Conservation (phyloP, 2,329 filamentous ascomycete genomes). For the Thelonectria rubi region DNA sequence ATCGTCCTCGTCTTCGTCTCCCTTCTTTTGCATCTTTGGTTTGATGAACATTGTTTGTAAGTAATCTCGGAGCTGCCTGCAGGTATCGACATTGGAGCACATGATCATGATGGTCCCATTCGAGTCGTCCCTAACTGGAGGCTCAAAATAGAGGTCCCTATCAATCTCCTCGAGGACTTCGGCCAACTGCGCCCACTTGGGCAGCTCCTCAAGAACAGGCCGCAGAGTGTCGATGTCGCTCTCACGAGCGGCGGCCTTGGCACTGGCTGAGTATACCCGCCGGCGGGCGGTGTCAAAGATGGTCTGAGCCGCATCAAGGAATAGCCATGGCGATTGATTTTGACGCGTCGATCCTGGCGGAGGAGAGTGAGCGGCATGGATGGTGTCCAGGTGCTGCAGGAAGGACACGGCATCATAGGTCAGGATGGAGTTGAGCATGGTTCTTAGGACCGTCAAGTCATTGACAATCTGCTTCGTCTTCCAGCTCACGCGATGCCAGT, state of each 20-base stretch:
- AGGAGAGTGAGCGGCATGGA: slow-evolving; percentile 89
- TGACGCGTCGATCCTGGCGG: slow-evolving; percentile 87
- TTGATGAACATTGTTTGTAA: slow-evolving; percentile 88
- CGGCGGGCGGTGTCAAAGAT: slow-evolving; percentile 91
- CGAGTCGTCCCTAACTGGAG: slow-evolving; percentile 78
- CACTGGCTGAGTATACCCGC: slow-evolving; percentile 81
- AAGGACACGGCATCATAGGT: slow-evolving; percentile 92
- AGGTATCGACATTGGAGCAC: slow-evolving; percentile 89
- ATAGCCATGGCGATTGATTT: slow-evolving; percentile 94
- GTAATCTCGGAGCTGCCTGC: slow-evolving; percentile 88
- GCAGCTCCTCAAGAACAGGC: slow-evolving; percentile 90
- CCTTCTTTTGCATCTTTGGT: slow-evolving; percentile 57
- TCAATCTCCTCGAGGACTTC: slow-evolving; percentile 95
- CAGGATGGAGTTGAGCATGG: slow-evolving; percentile 82
- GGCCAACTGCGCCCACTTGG: slow-evolving; percentile 91
- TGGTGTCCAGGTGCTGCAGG: slow-evolving; percentile 91
- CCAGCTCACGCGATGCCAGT: slow-evolving; percentile 97
- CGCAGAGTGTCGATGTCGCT: slow-evolving; percentile 69
- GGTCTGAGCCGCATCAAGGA: slow-evolving; percentile 91
- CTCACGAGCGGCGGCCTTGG: slow-evolving; percentile 60
- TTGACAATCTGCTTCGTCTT: slow-evolving; percentile 94
- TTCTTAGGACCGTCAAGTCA: slow-evolving; percentile 84
- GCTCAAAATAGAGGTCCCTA: slow-evolving; percentile 85
- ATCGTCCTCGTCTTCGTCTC: slow-evolving; percentile 57
- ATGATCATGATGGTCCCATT: slow-evolving; percentile 95